A percentile compares a stretch with the other conserved stretches of the same genome.
These are phyloP conservation scores for Laburnicola sp. DNA, from an alignment of 2,329 filamentous ascomycete species.

Conservation along the genomic window DNA sequence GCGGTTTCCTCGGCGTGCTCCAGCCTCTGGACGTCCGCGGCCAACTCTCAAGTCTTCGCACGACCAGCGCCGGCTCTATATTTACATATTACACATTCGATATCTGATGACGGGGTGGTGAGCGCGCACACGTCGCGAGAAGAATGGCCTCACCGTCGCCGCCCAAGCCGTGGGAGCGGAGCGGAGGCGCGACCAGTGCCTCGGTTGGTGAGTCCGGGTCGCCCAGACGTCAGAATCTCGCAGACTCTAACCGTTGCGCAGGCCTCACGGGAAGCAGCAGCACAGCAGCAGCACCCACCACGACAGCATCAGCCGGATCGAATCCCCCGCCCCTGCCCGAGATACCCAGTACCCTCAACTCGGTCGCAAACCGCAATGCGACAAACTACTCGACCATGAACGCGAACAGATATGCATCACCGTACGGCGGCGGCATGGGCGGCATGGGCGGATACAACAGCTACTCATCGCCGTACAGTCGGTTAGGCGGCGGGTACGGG, in stretches of 20 bases:
- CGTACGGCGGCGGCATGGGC: slow-evolving; percentile 52
- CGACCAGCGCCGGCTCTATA: slow-evolving; percentile 7
- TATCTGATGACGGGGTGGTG: slow-evolving; percentile 29
- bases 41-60: slow-evolving; percentile 8
- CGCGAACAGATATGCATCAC: slow-evolving; percentile 56
- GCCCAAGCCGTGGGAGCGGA: slow-evolving; percentile 95
- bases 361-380: slow-evolving; percentile 84
- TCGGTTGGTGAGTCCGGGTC: slow-evolving; percentile 41
- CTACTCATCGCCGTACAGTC: slow-evolving; percentile 60
- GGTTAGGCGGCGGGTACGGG: slow-evolving; percentile 52
- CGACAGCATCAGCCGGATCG: slow-evolving; percentile 44
- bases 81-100: slow-evolving; percentile 6
- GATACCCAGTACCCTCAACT: slow-evolving; percentile 74
- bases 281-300: slow-evolving; percentile 48
- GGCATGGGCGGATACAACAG: slow-evolving; percentile 56
- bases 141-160: slow-evolving; percentile 71
- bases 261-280: slow-evolving; percentile 39
- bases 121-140: slow-evolving; percentile 22
- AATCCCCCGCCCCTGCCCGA: slow-evolving; percentile 73
- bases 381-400: slow-evolving; percentile 74
- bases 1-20: slow-evolving; percentile 19
- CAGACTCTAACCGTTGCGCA: slow-evolving; percentile 31
- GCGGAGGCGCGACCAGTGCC: slow-evolving; percentile 59
- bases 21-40: slow-evolving; percentile 22
- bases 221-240: slow-evolving; percentile 16